Conservation (phyloP, 2,329 filamentous ascomycete genomes). For the Fusarium caatingaense region DNA sequence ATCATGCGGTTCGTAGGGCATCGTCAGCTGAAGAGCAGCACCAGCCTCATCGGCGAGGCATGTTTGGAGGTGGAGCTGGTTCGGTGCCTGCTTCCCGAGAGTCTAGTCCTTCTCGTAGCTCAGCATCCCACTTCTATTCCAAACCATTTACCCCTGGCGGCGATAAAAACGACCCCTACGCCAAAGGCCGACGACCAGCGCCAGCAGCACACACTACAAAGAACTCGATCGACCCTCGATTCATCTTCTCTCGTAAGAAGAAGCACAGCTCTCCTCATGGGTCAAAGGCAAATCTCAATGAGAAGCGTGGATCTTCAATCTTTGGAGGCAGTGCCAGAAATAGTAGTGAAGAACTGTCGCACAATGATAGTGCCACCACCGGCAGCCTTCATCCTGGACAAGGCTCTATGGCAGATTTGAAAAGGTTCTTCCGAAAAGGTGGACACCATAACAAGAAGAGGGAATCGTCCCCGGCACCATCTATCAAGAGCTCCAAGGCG, state of each 20-base stretch:
- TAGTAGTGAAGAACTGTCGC: constrained; percentile 52
- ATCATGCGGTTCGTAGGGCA: constrained; percentile 57
- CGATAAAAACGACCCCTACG: constrained; percentile 86
- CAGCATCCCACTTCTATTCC: constrained; percentile 73
- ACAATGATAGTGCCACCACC: constrained; percentile 43
- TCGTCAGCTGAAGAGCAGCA: constrained; percentile 55
- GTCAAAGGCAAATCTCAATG: constrained; percentile 64
- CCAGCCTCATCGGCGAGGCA: constrained; percentile 62
- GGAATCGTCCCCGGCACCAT: constrained; percentile 68
- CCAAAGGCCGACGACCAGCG: constrained; percentile 80
- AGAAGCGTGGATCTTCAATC: constrained; percentile 64
- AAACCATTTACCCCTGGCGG: constrained; percentile 83
- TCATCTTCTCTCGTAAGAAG: constrained; percentile 84
- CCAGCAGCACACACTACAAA: constrained; percentile 73
- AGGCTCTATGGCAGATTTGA: constrained; percentile 92
- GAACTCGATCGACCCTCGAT: constrained; percentile 78
- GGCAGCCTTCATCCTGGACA: constrained; percentile 55
- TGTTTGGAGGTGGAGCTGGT: constrained; percentile 64
- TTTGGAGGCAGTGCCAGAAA: constrained; percentile 50
- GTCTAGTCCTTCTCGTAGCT: constrained; percentile 71
- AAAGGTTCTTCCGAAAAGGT: constrained; percentile 93
- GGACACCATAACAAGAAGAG: constrained; percentile 77
- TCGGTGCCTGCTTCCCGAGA: constrained; percentile 71
- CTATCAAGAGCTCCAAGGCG: constrained; percentile 62
- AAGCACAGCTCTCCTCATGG: constrained; percentile 68